Evolutionary conservation across 2,329 filamentous ascomycete genomes (phyloP), one percentile per base, ranked within the genome.

Genomic region (Arthrobotrys sinensis): DNA sequence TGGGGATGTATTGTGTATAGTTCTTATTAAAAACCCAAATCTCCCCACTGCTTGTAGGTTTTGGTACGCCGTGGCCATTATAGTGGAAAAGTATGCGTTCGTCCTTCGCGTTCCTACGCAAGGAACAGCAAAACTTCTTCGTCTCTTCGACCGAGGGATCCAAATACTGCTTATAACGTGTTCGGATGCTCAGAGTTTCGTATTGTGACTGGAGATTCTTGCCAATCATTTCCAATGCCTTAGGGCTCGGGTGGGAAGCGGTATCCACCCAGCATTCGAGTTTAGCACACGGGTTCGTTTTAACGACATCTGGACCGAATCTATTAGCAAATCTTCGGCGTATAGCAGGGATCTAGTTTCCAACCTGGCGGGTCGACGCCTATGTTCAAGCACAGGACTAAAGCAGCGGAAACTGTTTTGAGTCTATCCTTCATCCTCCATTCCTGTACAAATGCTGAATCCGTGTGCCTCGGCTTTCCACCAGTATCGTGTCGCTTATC

Each of bases 1-100:
- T 93, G 0, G 96, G 96, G 48, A 99, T 99, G 83, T 99, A 99
- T 85, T 99, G 96, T 0, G 96, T 99, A 84, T 97, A 99, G 81
- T 93, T 98, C 82, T 96, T 95, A 85, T 99, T 99, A 85, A 99
- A 99, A 4, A 98, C 96, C 96, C 96, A 99, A 19, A 99, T 97
- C 84, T 99, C 96, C 12, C 96, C 96, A 3, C 95, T 97, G 2
- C 92, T 90, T 0, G 96, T 99, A 2, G 96, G 96, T 82, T 97
- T 93, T 0, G 96, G 96, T 10, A 99, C 96, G 55, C 96, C 96
- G 84, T 99, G 96, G 14, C 96, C 96, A 82, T 99, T 99, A 87
- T 99, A 99, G 84, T 99, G 96, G 82, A 99, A 93, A n/a, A 99
- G 87, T 1, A 99, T 93, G 62, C 96, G 89, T 86, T 99, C 96